Base-by-base conservation (phyloP, 768 basidiomycete species). In the Harrya chromipes region DNA sequence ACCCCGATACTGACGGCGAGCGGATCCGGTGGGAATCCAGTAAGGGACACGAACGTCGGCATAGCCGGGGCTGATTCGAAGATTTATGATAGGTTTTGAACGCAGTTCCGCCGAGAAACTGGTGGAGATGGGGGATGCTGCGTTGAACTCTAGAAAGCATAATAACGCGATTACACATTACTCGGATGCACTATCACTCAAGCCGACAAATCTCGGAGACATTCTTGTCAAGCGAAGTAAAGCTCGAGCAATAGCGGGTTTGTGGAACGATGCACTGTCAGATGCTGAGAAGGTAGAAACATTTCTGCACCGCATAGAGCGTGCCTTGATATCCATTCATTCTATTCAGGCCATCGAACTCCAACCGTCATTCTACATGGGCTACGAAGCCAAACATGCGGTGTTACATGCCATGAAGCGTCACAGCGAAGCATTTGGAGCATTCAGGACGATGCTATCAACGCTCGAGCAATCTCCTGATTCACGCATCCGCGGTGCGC, bases 241-340 rank as follows among this genome's bases (percentile, higher is more conserved):
- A 35, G 41, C 42, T 20, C 47, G 24, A 31, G 24, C 35, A 16
- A 5, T 21, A n/a, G 35, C n/a, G 26, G 34, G 37, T n/a, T 19
- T 24, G 36, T 54, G 47, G 52, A 38, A 37, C 5, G 46, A 45
- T n/a, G 52, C 42, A 5, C 31, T 53, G 37, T 6, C 26, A 6
- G 52, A 53, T 36, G 46, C 42, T 8, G 31, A 53, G 10, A 31
- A 43, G 46, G 52, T 48, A 43, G 20, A 41, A 31, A 13, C 10
- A 29, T 14, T 35, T 16, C 7, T 38, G 36, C n/a, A 13, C 38
- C n/a, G 33, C 9, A 33, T 23, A 14, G 9, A 14, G 16, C 13
- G 31, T 8, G 21, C 8, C 21, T 24, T 11, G 14, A 31, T 9
- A 19, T 31, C 11, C 12, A 38, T 13, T 13, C 5, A 33, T 26